These are phyloP conservation scores for Silene uniflora DNA, from an alignment of 148 eudicot genomes.

Conservation along the genomic window DNA sequence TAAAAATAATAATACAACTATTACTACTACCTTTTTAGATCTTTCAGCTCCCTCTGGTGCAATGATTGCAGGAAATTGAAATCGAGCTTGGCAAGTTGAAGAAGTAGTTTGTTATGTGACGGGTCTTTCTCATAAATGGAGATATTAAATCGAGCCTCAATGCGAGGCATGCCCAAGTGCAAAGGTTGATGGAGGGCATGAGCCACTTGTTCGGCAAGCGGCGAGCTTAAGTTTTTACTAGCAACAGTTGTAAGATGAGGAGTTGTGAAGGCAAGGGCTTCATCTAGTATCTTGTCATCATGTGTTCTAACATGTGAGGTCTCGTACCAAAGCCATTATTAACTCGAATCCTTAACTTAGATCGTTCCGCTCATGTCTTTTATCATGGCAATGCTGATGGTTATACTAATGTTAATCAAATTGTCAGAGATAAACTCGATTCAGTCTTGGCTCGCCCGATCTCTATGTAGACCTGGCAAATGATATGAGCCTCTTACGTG, in stretches of 20 bases:
- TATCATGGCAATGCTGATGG: too few relatives aligned
- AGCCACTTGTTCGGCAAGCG: conserved; percentile 27
- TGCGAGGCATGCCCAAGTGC: conserved; percentile 37
- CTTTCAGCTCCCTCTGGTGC: conserved; percentile 41
- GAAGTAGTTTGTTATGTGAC: conserved; percentile 16
- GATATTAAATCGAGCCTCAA: conserved; percentile 43
- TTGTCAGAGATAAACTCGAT: too few relatives aligned
- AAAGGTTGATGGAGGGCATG: conserved; percentile 41
- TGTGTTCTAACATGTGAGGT: conserved; percentile 25
- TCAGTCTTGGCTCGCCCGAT: too few relatives aligned
- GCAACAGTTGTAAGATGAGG: conserved; percentile 24
- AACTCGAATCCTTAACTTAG: too few relatives aligned
- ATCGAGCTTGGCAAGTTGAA: conserved; percentile 46
- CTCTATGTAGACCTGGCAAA: too few relatives aligned
- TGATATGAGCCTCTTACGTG: too few relatives aligned
- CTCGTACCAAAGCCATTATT: conserved; percentile 39
- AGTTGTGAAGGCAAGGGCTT: conserved; percentile 31
- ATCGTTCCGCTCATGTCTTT: too few relatives aligned
- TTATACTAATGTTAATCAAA: too few relatives aligned
- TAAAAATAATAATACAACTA: too few relatives aligned
- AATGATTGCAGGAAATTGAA: conserved; percentile 43
- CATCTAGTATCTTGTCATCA: conserved; percentile 32
- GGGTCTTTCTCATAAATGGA: conserved; percentile 36
- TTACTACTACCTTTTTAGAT: conserved; percentile 27
- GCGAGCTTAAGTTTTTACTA: conserved; percentile 6